These are phyloP conservation scores for Nigrospora oryzae DNA, from an alignment of 2,329 filamentous ascomycete genomes.

Conservation along the genomic window DNA sequence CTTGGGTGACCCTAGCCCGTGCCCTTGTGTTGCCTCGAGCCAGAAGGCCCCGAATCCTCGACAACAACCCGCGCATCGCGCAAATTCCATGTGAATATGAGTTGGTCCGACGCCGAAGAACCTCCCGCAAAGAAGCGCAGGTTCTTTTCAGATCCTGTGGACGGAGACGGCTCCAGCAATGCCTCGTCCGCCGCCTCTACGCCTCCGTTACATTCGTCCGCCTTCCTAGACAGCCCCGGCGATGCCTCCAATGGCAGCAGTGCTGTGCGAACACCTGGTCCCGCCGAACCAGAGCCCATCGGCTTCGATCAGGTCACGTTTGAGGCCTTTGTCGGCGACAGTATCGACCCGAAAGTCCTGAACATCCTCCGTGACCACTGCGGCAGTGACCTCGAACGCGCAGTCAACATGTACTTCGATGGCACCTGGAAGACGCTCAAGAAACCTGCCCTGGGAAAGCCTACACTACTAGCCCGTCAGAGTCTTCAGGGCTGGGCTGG, in stretches of 20 bases:
- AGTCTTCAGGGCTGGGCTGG: too few species aligned
- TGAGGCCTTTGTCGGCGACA: constrained; percentile 50
- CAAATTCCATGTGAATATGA: constrained; percentile 21
- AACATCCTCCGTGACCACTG: constrained; percentile 44
- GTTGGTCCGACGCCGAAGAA: constrained; percentile 22
- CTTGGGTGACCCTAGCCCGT: too few species aligned
- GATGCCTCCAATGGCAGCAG: not conserved
- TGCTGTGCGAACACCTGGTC: not conserved
- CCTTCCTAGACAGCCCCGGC: constrained; percentile 8
- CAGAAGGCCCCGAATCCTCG: too few species aligned
- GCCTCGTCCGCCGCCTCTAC: constrained; percentile 1
- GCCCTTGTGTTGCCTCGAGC: too few species aligned
- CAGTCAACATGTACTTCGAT: constrained; percentile 64
- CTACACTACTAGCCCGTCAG: too few species aligned
- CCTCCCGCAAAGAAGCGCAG: constrained; percentile 25
- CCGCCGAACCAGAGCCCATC: not conserved
- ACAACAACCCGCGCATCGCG: too few species aligned
- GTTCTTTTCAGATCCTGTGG: constrained; percentile 30
- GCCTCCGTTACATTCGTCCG: constrained; percentile 5
- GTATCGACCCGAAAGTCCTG: constrained; percentile 39
- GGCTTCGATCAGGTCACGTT: constrained; percentile 51
- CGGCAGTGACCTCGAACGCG: constrained; percentile 49
- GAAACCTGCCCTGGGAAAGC: constrained; percentile 16
- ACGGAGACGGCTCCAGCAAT: constrained; percentile 9
- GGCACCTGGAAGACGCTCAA: constrained; percentile 52